Evolutionary conservation across 768 basidiomycete species (phyloP), one percentile per base, ranked within the genome.

Genomic region (Krasilnikovozyma curviuscula): DNA sequence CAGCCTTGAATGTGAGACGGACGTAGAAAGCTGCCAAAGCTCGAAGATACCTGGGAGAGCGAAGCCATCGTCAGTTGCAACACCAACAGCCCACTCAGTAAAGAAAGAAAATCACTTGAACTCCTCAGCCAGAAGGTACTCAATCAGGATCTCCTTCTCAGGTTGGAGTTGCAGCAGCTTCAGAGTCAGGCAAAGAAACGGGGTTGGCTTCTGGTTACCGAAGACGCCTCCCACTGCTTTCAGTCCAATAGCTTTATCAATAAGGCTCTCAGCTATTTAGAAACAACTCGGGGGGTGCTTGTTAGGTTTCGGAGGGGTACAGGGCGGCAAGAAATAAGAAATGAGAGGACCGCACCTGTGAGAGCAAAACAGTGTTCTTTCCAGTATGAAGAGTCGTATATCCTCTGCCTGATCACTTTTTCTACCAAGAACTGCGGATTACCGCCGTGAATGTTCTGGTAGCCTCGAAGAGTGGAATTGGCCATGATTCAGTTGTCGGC

Each of bases 311-410:
- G 1, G 37, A 40, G 9, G 25, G 23, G 23, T 42, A 12, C 28
- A 21, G 37, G 2, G 21, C 25, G 40, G 37, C 12, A 30, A 23
- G 28, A 27, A 30, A 39, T 16, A 8, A 18, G 28, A 3, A 28
- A 28, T 16, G 12, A 21, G 30, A 21, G 16, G 34, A 38, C 65
- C 72, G 43, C 42, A 83, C 86, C 85, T 52, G 85, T 93, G 40
- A 98, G 69, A 19, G 91, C 91, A 62, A 98, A 98, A 62, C 91
- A 98, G 56, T 93, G 85, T 62, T 98, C 91, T 68, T 98, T 98
- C 91, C 91, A 98, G 66, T 76, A 98, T 7, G 71, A 64, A 0
- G 82, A 81, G 64, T 97, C 91, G 70, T 91, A 98, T 52, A 98
- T 93, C 53, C 93, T 76, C 60, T 79, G 83, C 45, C 93, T 78